A percentile compares a stretch with the other conserved stretches of the same genome.
phyloP scores from a whole-genome alignment of 1,139 yeast genomes.

The Taphrina confusa region DNA sequence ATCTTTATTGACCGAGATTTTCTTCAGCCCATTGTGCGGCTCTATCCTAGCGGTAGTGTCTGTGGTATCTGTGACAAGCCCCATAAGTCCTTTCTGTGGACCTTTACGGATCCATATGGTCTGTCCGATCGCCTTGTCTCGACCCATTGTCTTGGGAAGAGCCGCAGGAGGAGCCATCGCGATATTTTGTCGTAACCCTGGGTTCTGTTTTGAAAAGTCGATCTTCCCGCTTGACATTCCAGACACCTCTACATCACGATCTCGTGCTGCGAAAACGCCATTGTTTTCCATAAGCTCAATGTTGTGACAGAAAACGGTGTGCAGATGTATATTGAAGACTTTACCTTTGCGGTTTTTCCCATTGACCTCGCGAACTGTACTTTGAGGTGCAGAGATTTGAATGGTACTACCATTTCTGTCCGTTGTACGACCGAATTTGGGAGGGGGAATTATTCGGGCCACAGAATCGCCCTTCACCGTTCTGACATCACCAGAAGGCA shows the following conservation, averaged over 20 bases:
- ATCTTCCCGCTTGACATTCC: constrained; percentile 43
- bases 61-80: constrained; percentile 89
- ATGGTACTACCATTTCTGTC: constrained; percentile 83
- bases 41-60: constrained; percentile 90
- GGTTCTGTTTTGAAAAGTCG: constrained; percentile 31
- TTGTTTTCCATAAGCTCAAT: constrained; percentile 81
- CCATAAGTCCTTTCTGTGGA: constrained; percentile 92
- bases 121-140: constrained; percentile 77
- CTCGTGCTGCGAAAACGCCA: constrained; percentile 44
- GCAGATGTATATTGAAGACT: constrained; percentile 81
- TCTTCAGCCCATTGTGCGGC: constrained; percentile 86
- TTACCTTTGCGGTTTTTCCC: constrained; percentile 87
- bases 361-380: constrained; percentile 71
- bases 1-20: constrained; percentile 77
- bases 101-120: constrained; percentile 79
- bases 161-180: constrained; percentile 55
- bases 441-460: constrained; percentile 67
- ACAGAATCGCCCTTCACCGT: constrained; percentile 77
- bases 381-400: constrained; percentile 67
- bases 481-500: constrained; percentile 76
- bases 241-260: constrained; percentile 40
- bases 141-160: constrained; percentile 59
- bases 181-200: constrained; percentile 39
- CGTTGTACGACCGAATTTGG: constrained; percentile 71
- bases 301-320: constrained; percentile 73